Evolutionary conservation across 2,329 filamentous ascomycete genomes (phyloP).

Genomic region (Davidsoniella neocaledoniae): DNA sequence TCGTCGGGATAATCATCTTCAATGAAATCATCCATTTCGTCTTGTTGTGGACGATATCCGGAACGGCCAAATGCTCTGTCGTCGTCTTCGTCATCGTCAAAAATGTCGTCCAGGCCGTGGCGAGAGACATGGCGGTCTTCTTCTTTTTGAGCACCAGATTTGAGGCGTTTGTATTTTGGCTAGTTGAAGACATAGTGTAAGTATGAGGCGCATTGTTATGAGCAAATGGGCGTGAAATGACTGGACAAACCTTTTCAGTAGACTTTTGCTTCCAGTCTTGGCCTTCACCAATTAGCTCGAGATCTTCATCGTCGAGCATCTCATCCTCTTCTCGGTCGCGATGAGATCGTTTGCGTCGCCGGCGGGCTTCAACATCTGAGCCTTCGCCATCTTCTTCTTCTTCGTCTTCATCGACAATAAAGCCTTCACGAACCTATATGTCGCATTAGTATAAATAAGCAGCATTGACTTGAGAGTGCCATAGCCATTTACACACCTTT

Average conservation of each 20-base stretch:
- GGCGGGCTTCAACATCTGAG: constrained; percentile 37
- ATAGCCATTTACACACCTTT: constrained; percentile 31
- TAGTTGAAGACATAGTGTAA: constrained; percentile 21
- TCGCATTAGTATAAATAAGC: constrained; percentile 8
- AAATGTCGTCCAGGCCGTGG: constrained; percentile 77
- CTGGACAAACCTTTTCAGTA: constrained; percentile 48
- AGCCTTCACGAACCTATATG: constrained; percentile 69
- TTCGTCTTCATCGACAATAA: constrained; percentile 87
- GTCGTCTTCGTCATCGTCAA: constrained; percentile 73
- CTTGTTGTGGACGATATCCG: constrained; percentile 42
- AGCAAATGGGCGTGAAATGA: background rate
- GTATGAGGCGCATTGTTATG: background rate
- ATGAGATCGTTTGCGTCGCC: constrained; percentile 61
- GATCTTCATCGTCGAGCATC: constrained; percentile 84
- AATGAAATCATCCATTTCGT: constrained; percentile 91
- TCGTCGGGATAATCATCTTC: constrained; percentile 89
- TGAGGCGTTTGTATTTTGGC: constrained; percentile 91
- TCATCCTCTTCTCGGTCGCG: constrained; percentile 70
- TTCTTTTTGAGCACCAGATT: constrained; percentile 71
- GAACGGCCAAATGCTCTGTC: constrained; percentile 34
- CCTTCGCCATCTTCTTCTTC: constrained; percentile 57
- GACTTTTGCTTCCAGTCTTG: constrained; percentile 44
- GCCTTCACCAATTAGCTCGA: constrained; percentile 82
- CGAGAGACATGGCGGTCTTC: constrained; percentile 46
- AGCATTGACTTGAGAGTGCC: constrained; percentile 12